These are phyloP conservation scores for Coemansia furcata DNA, from an alignment of 192 early-diverging fungal species.

Conservation along the genomic window DNA sequence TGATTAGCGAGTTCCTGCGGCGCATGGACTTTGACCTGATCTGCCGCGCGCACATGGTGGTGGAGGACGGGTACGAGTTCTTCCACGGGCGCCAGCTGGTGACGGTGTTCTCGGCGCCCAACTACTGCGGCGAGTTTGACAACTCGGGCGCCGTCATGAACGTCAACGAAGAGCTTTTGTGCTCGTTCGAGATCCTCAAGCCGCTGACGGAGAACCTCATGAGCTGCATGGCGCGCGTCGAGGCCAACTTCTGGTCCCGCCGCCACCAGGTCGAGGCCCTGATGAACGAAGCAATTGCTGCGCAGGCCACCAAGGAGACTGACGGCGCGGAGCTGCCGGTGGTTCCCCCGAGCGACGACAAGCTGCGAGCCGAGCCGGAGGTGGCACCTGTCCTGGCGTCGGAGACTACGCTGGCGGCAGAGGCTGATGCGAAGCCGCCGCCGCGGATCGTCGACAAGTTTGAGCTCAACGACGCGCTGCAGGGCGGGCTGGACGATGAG, in stretches of 20 bases:
- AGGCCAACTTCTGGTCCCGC: conserved; percentile 46
- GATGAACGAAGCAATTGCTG: conserved; percentile 41
- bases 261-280: conserved; percentile 49
- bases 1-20: conserved; percentile 80
- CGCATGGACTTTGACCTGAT: conserved; percentile 91
- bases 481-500: conserved; percentile 10
- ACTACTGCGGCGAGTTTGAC: conserved; percentile 98
- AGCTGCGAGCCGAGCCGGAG: neutral
- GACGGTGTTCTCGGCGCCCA: conserved; percentile 92
- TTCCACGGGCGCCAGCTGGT: conserved; percentile 88
- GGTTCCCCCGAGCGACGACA: no score
- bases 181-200: conserved; percentile 82
- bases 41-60: conserved; percentile 92
- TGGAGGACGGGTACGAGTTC: conserved; percentile 97
- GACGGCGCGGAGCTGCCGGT: neutral
- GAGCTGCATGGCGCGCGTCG: conserved; percentile 46
- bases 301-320: conserved; percentile 29
- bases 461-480: conserved; percentile 19
- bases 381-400: neutral
- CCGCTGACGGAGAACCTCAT: conserved; percentile 52
- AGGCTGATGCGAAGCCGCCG: neutral
- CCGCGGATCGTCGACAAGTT: conserved; percentile 26
- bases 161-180: conserved; percentile 86
- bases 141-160: conserved; percentile 88
- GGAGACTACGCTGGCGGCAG: neutral